phyloP scores from a whole-genome alignment of 2,329 filamentous ascomycete genomes.

The Aspergillus fumigatus region DNA sequence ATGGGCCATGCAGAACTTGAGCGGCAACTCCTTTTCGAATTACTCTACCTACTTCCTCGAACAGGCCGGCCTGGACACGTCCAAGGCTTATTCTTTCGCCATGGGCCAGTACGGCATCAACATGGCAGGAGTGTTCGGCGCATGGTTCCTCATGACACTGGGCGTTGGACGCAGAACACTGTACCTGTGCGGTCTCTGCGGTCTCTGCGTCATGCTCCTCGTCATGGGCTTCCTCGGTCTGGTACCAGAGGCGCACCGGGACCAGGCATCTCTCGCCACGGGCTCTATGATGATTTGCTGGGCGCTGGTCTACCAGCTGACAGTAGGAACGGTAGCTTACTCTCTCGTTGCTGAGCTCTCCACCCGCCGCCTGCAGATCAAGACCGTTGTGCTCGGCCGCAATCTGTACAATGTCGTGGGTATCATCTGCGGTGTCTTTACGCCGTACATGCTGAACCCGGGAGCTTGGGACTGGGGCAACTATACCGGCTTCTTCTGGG shows the following conservation, averaged over 20 bases:
- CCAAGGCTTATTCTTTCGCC: constrained; percentile 52
- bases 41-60: constrained; percentile 60
- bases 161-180: constrained; percentile 71
- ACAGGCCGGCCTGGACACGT: constrained; percentile 50
- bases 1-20: constrained; percentile 62
- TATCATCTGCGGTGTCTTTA: constrained; percentile 76
- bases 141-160: constrained; percentile 73
- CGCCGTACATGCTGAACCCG: constrained; percentile 91
- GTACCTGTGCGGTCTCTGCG: constrained; percentile 70
- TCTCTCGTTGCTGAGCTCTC: constrained; percentile 82
- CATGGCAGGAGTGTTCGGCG: constrained; percentile 74
- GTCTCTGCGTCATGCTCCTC: constrained; percentile 71
- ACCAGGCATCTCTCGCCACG: constrained; percentile 66
- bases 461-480: constrained; percentile 83
- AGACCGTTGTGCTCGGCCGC: constrained; percentile 82
- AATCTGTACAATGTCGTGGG: constrained; percentile 76
- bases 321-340: constrained; percentile 85
- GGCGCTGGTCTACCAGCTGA: constrained; percentile 79
- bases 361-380: constrained; percentile 78
- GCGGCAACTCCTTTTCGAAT: constrained; percentile 60
- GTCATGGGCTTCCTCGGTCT: constrained; percentile 80
- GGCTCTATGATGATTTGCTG: constrained; percentile 81
- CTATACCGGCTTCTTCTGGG: constrained; percentile 85
- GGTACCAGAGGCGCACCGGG: constrained; percentile 56
- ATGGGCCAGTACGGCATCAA: constrained; percentile 62